Conservation (phyloP, 495 filamentous ascomycete species). For the Oidiodendron maius region DNA sequence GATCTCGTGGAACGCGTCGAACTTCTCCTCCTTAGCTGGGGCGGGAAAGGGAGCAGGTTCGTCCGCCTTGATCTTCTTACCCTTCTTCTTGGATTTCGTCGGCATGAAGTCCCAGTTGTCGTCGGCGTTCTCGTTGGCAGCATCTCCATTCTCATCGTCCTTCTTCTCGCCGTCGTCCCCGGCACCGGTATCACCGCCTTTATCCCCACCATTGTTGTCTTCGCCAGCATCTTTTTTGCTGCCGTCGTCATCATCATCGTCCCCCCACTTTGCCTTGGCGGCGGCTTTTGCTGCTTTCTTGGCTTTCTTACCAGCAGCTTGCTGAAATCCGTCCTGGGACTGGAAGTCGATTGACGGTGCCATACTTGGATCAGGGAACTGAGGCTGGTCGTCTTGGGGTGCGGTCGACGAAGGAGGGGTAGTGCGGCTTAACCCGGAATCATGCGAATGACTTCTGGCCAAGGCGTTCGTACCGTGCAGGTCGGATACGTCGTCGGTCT, state of each 20-base stretch:
- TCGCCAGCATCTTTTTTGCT: constrained; percentile 40
- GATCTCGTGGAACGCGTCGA: constrained; percentile 41
- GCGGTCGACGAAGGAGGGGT: constrained; percentile 14
- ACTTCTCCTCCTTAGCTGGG: constrained; percentile 13
- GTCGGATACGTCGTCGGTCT: constrained; percentile 8
- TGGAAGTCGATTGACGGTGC: constrained; percentile 35
- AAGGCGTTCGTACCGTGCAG: constrained; percentile 20
- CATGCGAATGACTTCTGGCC: constrained; percentile 20
- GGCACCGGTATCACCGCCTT: constrained; percentile 2
- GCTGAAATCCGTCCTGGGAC: constrained; percentile 38
- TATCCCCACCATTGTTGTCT: constrained; percentile 22
- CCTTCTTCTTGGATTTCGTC: constrained; percentile 37
- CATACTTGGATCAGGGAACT: constrained; percentile 27
- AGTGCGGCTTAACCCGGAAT: constrained; percentile 15
- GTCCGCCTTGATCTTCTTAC: constrained; percentile 29
- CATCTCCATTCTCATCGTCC: constrained; percentile 22
- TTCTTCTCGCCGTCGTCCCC: constrained; percentile 31
- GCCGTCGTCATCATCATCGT: constrained; percentile 29
- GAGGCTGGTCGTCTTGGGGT: constrained; percentile 18
- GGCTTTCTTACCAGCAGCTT: constrained; percentile 33
- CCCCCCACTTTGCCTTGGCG: constrained; percentile 15
- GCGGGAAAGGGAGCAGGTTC: constrained; percentile 15
- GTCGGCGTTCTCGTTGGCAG: constrained; percentile 27
- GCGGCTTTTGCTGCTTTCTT: constrained; percentile 26
- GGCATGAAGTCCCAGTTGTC: constrained; percentile 26